Evolutionary conservation across 306 rosid species (phyloP), one percentile per base, ranked within the genome.

Genomic region (Prunus mira): DNA sequence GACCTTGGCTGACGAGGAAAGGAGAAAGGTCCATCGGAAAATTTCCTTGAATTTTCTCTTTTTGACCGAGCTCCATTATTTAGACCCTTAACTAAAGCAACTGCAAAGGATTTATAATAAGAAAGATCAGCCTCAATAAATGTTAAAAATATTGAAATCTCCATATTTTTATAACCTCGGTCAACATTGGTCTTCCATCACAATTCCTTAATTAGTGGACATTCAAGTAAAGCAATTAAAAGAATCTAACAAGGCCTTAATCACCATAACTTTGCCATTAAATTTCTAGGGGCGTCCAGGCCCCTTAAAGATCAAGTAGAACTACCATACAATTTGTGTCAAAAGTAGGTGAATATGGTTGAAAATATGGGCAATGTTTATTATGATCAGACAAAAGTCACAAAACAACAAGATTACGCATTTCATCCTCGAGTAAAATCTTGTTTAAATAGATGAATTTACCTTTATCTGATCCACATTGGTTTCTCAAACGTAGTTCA

Each of bases 1-100:
- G 79, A 65, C 43, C 79, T 71, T 15, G 64, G 79, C 55, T 67
- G 71, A 34, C 79, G 79, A 56, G 79, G 79, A 65, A 76, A 76
- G 64, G 79, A 76, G 65, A 76, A 76, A 52, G 79, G 79, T 13
- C 79, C 79, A 22, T 52, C 79, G 3, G 72, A 64, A 52, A 65
- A 22, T 52, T 54, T 76, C 41, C 73, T 55, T 22, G 52, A 9
- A 43, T 65, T 49, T 65, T 12, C 65, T 55, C 6, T 76, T 24
- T 24, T 52, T 52, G 79, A 38, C 43, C 70, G 51, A 38, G 52
- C 19, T 27, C 20, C 79, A 55, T 52, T 55, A 14, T 32, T 76
- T 22, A 15, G 25, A 66, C 43, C 79, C 2, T 50, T 54, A 51
- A 19, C 46, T 61, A 28, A 30, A 62, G 68, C 9, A 22, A 50